Evolutionary conservation across 1,284 basidiomycete genomes (phyloP).

Genomic region (Meira nashicola): DNA sequence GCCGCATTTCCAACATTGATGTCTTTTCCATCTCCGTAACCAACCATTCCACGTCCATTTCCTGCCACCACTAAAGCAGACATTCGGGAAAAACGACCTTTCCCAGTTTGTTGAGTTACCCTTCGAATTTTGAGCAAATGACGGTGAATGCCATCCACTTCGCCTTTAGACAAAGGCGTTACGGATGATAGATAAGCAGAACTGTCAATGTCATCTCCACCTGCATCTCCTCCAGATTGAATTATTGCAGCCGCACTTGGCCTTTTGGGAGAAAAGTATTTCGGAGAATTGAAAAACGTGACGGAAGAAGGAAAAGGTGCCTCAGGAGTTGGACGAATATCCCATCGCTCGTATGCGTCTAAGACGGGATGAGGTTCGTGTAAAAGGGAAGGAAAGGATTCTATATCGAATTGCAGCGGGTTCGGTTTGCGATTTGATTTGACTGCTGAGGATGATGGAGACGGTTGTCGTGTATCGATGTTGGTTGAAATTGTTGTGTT

Average conservation of each 20-base stretch:
- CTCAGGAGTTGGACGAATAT: constrained; percentile 21
- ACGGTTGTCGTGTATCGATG: too few relatives aligned
- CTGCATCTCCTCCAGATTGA: constrained; percentile 20
- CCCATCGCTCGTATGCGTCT: constrained; percentile 39
- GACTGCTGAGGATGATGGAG: too few relatives aligned
- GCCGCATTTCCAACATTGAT: constrained; percentile 61
- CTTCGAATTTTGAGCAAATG: constrained; percentile 53
- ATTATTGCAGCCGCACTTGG: constrained; percentile 34
- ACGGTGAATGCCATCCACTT: constrained; percentile 44
- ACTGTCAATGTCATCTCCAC: constrained; percentile 35
- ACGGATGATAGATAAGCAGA: constrained; percentile 39
- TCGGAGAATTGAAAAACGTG: constrained; percentile 42
- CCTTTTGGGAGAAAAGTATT: constrained; percentile 31
- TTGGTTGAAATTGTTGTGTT: too few relatives aligned
- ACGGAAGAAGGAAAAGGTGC: constrained; percentile 27
- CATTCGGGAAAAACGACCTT: constrained; percentile 71
- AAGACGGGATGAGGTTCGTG: constrained; percentile 48
- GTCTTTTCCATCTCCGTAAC: constrained; percentile 82
- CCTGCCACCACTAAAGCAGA: constrained; percentile 74
- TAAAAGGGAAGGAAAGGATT: constrained; percentile 40
- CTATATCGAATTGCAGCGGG: constrained; percentile 7
- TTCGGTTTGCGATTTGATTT: too few relatives aligned
- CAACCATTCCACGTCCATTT: constrained; percentile 76
- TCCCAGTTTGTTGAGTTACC: constrained; percentile 76
- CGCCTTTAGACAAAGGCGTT: constrained; percentile 42